Base-by-base conservation (phyloP, 2,329 filamentous ascomycete genomes). In the Orbilia javanica region DNA sequence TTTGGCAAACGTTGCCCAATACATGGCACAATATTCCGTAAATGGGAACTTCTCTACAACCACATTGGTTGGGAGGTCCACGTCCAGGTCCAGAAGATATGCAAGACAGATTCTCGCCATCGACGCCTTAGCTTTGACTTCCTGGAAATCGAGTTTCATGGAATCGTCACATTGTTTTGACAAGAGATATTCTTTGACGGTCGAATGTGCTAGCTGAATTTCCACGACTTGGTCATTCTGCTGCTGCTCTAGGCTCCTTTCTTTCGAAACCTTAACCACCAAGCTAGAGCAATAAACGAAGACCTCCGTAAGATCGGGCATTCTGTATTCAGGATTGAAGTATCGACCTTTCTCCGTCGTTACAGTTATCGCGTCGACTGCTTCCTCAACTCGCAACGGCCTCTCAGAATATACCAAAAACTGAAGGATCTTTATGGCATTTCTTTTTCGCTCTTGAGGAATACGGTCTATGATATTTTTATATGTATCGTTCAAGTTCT, bases 141-240 rank as follows among this genome's bases (percentile, higher is more conserved):
- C n/a, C n/a, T n/a, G n/a, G n/a, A n/a, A n/a, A n/a, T n/a, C n/a
- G n/a, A n/a, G n/a, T n/a, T n/a, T n/a, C n/a, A n/a, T n/a, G n/a
- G n/a, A n/a, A n/a, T n/a, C n/a, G n/a, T n/a, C n/a, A n/a, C n/a
- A n/a, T n/a, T n/a, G n/a, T n/a, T n/a, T n/a, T n/a, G n/a, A n/a
- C n/a, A n/a, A n/a, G n/a, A 63, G 20, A 63, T 63, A 63, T 15
- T 44, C 36, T 15, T 44, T 63, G n/a, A 63, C 57, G 2, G 57
- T 44, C 2, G n/a, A 63, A 63, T 63, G 57, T 3, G 57, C 57
- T 10, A 63, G 18, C 36, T 52, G 20, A 20, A 27, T 20, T n/a
- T n/a, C n/a, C n/a, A n/a, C n/a, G n/a, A n/a, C n/a, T n/a, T n/a
- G n/a, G n/a, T n/a, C n/a, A n/a, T n/a, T n/a, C 15, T 4, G 18